phyloP scores from a whole-genome alignment of 257 asterid species.

The Lantana camara region DNA sequence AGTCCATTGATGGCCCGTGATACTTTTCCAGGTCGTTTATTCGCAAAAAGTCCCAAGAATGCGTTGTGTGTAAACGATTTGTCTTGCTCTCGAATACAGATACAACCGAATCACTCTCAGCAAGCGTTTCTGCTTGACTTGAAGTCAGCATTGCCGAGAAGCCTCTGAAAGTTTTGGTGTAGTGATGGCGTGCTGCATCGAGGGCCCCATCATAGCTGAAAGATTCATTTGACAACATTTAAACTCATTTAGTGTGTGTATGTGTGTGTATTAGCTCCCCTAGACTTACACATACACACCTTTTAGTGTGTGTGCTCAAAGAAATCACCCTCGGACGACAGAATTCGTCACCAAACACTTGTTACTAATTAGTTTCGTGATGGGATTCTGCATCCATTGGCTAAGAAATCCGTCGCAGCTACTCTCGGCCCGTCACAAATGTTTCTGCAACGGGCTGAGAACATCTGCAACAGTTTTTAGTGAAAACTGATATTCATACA shows the following conservation, averaged over 20 bases:
- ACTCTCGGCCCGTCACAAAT: too few relatives aligned
- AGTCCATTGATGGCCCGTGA: constrained; percentile 21
- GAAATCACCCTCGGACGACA: not conserved
- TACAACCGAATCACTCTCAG: constrained; percentile 35
- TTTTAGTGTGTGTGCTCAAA: too few relatives aligned
- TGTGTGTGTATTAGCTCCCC: not conserved
- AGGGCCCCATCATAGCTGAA: constrained; percentile 45
- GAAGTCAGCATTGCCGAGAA: constrained; percentile 69
- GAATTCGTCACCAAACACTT: constrained; percentile 9
- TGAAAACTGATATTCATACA: too few relatives aligned
- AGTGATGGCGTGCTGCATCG: constrained; percentile 46
- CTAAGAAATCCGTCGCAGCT: too few relatives aligned
- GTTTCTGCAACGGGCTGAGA: too few relatives aligned
- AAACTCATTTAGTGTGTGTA: not conserved
- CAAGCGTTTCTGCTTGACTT: constrained; percentile 51
- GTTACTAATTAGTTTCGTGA: too few relatives aligned
- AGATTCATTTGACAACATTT: not conserved
- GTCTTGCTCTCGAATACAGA: constrained; percentile 49
- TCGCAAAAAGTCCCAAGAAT: constrained; percentile 35
- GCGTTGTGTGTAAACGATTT: constrained; percentile 48
- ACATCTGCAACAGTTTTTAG: too few relatives aligned
- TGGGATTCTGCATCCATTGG: too few relatives aligned
- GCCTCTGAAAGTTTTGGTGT: constrained; percentile 53
- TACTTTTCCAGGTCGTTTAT: constrained; percentile 20
- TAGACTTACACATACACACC: not conserved